Evolutionary conservation across 306 rosid species (phyloP).

Genomic region (Castanea mollissima): DNA sequence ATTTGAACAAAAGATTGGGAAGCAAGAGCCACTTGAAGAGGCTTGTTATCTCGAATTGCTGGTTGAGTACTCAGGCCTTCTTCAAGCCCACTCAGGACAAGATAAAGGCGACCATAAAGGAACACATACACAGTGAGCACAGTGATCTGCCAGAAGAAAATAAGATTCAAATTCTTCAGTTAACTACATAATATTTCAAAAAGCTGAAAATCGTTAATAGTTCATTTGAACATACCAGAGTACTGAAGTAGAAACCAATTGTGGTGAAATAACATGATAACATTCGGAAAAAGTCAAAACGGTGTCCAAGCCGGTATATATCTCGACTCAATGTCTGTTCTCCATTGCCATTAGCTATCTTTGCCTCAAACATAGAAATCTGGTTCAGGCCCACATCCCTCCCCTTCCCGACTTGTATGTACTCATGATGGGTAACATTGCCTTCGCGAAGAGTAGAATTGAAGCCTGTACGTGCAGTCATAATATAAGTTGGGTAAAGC

Average conservation of each 20-base stretch:
- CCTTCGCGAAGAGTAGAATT: slow-evolving; percentile 98
- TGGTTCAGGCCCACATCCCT: slow-evolving; percentile 99
- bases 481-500: background rate
- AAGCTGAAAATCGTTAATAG: background rate
- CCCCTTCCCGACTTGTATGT: slow-evolving; percentile 98
- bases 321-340: slow-evolving; percentile 96
- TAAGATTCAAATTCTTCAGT: slow-evolving; percentile 17
- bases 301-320: slow-evolving; percentile 95
- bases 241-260: slow-evolving; percentile 92
- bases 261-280: slow-evolving; percentile 94
- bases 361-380: slow-evolving; percentile 98
- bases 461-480: slow-evolving; percentile 56
- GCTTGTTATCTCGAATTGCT: slow-evolving; percentile 86
- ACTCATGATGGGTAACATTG: slow-evolving; percentile 96
- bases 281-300: slow-evolving; percentile 97
- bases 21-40: slow-evolving; percentile 98
- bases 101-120: slow-evolving; percentile 96
- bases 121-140: slow-evolving; percentile 90
- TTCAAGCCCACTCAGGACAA: slow-evolving; percentile 96
- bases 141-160: slow-evolving; percentile 66
- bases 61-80: slow-evolving; percentile 72
- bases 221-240: slow-evolving; percentile 52
- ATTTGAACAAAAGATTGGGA: slow-evolving; percentile 97
- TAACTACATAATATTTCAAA: background rate
- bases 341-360: slow-evolving; percentile 97